These are phyloP conservation scores for Suillus weaverae DNA, from an alignment of 768 basidiomycete species.

Conservation along the genomic window DNA sequence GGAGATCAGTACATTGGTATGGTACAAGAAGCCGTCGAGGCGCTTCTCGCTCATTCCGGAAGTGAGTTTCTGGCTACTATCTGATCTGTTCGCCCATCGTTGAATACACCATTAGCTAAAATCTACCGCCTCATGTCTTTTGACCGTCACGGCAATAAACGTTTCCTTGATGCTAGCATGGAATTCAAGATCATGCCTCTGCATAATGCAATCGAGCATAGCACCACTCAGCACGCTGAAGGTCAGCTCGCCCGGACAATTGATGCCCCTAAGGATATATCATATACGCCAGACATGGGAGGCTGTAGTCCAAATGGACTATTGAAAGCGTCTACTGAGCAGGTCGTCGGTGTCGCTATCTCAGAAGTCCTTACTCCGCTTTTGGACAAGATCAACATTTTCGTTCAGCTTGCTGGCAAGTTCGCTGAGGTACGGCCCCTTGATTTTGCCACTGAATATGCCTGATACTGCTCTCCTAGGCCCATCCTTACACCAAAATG, in stretches of 20 bases:
- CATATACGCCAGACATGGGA: background rate
- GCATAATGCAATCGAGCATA: background rate
- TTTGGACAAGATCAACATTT: constrained; percentile 11
- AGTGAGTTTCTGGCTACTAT: background rate
- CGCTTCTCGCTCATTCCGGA: constrained; percentile 1
- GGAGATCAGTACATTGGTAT: constrained; percentile 10
- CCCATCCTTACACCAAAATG: constrained; percentile 17
- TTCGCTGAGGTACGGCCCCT: constrained; percentile 7
- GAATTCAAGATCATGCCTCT: background rate
- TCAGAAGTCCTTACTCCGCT: constrained; percentile 8
- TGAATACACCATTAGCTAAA: background rate
- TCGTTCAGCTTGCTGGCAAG: constrained; percentile 4
- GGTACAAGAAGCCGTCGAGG: constrained; percentile 1
- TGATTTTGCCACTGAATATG: background rate
- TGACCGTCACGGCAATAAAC: background rate
- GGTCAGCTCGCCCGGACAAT: background rate
- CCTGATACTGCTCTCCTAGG: constrained; percentile 6
- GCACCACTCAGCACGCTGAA: background rate
- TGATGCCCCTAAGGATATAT: too few relatives aligned
- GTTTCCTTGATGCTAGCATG: background rate
- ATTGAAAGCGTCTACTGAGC: background rate
- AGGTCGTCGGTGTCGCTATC: background rate
- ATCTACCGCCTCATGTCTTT: background rate
- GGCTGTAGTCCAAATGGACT: background rate
- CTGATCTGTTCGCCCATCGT: background rate